Base-by-base conservation (phyloP, 495 filamentous ascomycete species). In the Neurospora pannonica region DNA sequence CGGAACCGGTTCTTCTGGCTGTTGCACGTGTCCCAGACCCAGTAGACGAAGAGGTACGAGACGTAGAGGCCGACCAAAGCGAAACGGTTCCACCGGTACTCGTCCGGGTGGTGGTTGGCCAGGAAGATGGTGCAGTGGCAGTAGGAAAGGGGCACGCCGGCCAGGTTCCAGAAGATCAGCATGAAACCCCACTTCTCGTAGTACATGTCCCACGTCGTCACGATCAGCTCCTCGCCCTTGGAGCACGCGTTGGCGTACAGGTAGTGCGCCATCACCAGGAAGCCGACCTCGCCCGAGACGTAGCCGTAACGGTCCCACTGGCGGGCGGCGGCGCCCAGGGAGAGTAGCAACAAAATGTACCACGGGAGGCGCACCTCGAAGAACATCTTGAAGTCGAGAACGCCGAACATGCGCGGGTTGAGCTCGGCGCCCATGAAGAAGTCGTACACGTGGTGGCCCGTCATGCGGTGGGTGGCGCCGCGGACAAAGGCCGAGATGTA, bases 101-200 rank as follows among this genome's bases (percentile, higher is more conserved):
- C 87, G n/a, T 88, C 86, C 2, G 96, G 94, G 75, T 91, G 84
- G 83, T 97, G 93, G 84, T 92, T 95, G 74, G 94, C 95, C 76
- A 99, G 89, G 85, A 95, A 99, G 79, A 99, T 87, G 42, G 92
- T 94, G 87, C 93, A 97, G 87, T 99, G 95, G 87, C 96, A 98
- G 88, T 99, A 99, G 74, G 90, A 94, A 62, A 98, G 86, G 17
- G 96, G 96, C 21, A 99, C 96, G 76, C 96, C 96, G 72, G 94
- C 94, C 80, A 99, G 86, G 84, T 99, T 99, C 96, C 96, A 99
- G 89, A 99, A 99, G 83, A 97, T 97, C 72, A 99, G 88, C 95
- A 99, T 97, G 86, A 98, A 99, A 78, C 96, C 96, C 93, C 94
- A 97, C 87, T 99, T 99, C 87, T 99, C 96, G 80, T 95, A 95